A percentile compares a stretch with the other conserved stretches of the same genome.
Evolutionary conservation across 495 filamentous ascomycete species (phyloP).

Genomic region (Hyphodiscus hymeniophilus): DNA sequence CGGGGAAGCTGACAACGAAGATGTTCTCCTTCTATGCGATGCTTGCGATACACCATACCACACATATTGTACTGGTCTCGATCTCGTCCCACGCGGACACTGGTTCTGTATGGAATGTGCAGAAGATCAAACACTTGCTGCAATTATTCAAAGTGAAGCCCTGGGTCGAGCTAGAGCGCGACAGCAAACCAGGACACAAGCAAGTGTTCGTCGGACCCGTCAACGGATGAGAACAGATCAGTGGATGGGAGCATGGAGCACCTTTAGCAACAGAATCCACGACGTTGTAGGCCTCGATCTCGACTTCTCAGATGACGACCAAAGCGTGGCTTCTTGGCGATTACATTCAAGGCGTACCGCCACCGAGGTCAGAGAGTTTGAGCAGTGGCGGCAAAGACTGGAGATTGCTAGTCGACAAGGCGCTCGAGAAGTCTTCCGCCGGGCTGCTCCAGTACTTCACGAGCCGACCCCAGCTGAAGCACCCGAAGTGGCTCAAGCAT

Average conservation of each 20-base stretch:
- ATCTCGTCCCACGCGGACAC: conserved; percentile 56
- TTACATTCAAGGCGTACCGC: conserved; percentile 50
- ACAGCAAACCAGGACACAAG: conserved; percentile 37
- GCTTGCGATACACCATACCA: conserved; percentile 79
- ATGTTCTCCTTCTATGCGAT: conserved; percentile 78
- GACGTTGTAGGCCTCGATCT: conserved; percentile 65
- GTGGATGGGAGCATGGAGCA: conserved; percentile 49
- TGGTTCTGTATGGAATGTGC: conserved; percentile 85
- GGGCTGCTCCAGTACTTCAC: not conserved
- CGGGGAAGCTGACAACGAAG: conserved; percentile 63
- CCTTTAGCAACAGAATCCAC: conserved; percentile 40
- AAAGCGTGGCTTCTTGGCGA: conserved; percentile 39
- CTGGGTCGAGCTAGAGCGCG: conserved; percentile 16
- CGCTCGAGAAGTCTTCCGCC: conserved; percentile 26
- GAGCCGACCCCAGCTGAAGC: conserved; percentile 55
- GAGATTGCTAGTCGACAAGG: conserved; percentile 72
- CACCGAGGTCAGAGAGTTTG: conserved; percentile 57
- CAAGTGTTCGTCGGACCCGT: conserved; percentile 35
- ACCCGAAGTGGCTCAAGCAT: conserved; percentile 72
- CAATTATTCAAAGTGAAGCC: conserved; percentile 20
- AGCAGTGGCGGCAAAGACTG: conserved; percentile 70
- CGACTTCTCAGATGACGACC: conserved; percentile 83
- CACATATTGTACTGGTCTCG: conserved; percentile 76
- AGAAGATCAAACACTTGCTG: conserved; percentile 37
- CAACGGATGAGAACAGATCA: conserved; percentile 39